Evolutionary conservation across 179 eudicot genomes (phyloP), one percentile per base, ranked within the genome.

Genomic region (Vitellaria paradoxa): DNA sequence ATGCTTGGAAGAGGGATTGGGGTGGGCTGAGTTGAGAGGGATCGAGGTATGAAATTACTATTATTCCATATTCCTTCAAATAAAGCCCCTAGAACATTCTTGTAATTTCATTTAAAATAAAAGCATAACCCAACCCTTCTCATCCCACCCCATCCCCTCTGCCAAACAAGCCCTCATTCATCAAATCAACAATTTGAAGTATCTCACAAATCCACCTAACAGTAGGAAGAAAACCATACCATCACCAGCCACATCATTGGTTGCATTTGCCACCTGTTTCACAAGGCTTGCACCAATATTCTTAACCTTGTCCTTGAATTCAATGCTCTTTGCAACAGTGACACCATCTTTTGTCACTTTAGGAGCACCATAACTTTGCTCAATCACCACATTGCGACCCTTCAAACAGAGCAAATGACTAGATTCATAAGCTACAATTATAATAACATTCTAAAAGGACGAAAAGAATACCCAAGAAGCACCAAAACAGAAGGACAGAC

Each of bases 281-380:
- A 88, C 91, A 47, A 86, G 89, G 81, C 89, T 84, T 65, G 91
- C 89, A 49, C 91, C 91, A 56, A 86, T 47, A 67, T 86, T 85
- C 83, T 83, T 88, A 37, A 85, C 86, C 75, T 80, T 88, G 78
- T 88, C 91, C 74, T 83, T 83, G 72, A 88, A 88, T 56, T 86
- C 89, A 55, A 88, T 86, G 79, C 88, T 85, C 72, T 86, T 85
- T 11, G 87, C 91, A 9, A 88, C 91, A 0, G 89, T 88, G 11
- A 88, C 89, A 74, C 91, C 91, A 76, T 88, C 91, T 74, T 88
- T 88, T 59, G 89, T 88, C 80, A 86, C 91, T 76, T 88, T 88
- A 24, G 91, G 91, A 10, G 89, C 87, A 79, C 91, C 91, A 85
- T 81, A 88, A 50, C 89, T 85, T 83, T 86, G 91, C 65, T 88